Evolutionary conservation across 495 filamentous ascomycete species (phyloP), one percentile per base, ranked within the genome.

Genomic region (Bacidia gigantensis): DNA sequence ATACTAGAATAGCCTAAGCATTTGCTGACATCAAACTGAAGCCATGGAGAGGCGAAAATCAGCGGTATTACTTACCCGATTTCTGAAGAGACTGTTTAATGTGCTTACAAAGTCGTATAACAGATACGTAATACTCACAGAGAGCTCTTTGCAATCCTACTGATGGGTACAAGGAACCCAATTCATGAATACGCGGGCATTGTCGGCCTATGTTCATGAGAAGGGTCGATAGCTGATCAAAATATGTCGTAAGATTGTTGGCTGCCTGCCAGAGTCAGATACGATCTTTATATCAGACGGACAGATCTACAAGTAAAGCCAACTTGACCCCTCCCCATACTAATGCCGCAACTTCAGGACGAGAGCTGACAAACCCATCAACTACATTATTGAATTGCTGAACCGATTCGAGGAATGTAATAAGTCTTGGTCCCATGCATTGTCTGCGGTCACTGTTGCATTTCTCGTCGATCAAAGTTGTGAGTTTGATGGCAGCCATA

Each of bases 261-360:
- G 63, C 63, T 23, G 56, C 42, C 42, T 45, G 17, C 42, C 40
- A 49, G 7, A 49, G 46, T 49, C 46, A 49, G 46, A 35, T 17
- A 17, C 18, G 17, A 17, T 45, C 10, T 17, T 5, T 49, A 22
- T 7, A 26, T 17, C 7, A 23, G 46, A n/a, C 40, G 40, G 9
- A 44, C 7, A 11, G 45, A 25, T 39, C 46, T 23, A 54, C 46
- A 49, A 68, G 43, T 45, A 45, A 17, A 17, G 66, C 58, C 20
- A 62, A 55, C 48, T 62, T 61, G 3, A 67, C 55, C 17, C 60
- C 63, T 17, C 67, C 67, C 67, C 67, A 70, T n/a, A 70, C 55
- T 17, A 69, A 58, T 38, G 65, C 67, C 1, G 65, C 67, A 46
- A 65, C 59, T 20, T 41, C 45, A 1, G 67, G 66, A 54, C 65